phyloP scores from a whole-genome alignment of 2,329 filamentous ascomycete species.

The Claviceps capensis region DNA sequence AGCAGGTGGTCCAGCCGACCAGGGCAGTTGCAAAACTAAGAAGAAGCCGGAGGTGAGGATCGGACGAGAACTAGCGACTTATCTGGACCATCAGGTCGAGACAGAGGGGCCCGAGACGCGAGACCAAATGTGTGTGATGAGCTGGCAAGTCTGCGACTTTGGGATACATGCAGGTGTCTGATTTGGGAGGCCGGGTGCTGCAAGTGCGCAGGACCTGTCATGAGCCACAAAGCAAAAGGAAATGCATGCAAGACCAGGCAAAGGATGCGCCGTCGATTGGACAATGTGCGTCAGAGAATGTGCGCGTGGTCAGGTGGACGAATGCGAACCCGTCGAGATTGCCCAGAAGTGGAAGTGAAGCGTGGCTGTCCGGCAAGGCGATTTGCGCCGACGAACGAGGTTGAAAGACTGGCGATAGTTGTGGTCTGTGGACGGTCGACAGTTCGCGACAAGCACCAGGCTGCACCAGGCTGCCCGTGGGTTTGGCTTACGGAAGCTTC shows the following conservation, averaged over 20 bases:
- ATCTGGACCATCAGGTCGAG: conserved; percentile 6
- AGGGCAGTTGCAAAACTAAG: conserved; percentile 2
- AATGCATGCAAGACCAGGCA: neutral
- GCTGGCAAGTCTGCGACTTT: conserved; percentile 6
- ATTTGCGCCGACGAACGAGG: neutral
- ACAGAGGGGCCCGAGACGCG: conserved; percentile 1
- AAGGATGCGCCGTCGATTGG: neutral
- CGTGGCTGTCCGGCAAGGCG: neutral
- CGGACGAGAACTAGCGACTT: conserved; percentile 5
- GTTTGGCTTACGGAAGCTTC: neutral
- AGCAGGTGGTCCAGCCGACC: neutral
- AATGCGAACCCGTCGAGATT: neutral
- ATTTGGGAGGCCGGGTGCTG: conserved; percentile 3
- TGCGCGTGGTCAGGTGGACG: neutral
- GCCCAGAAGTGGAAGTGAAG: neutral
- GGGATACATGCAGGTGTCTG: conserved; percentile 6
- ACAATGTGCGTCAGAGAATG: neutral
- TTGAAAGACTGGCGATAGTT: neutral
- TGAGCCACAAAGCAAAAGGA: neutral
- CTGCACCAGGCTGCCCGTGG: neutral
- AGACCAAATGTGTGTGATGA: conserved; percentile 4
- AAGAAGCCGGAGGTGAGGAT: conserved; percentile 1
- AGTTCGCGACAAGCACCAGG: conserved; percentile 1
- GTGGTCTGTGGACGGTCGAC: neutral
- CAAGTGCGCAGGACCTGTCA: conserved; percentile 4